A percentile compares a stretch with the other conserved stretches of the same genome.
These are phyloP conservation scores for Chaetoceros tenuissimus DNA, from an alignment of 108 stramenopile species.

Conservation along the genomic window DNA sequence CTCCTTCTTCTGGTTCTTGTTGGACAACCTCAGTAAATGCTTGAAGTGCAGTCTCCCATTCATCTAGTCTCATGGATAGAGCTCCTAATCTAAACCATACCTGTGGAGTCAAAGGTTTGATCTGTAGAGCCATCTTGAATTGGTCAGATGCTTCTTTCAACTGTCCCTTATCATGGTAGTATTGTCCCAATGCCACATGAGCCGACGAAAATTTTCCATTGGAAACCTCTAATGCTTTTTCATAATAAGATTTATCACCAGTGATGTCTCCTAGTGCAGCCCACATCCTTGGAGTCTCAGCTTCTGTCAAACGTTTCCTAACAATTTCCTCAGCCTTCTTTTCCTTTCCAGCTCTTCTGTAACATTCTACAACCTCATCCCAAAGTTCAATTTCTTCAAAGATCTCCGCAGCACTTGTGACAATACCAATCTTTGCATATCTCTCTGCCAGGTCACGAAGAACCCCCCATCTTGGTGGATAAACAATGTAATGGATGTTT, in stretches of 20 bases:
- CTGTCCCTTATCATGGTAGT: constrained; percentile 63
- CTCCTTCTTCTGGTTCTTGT: constrained; percentile 90
- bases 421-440: constrained; percentile 84
- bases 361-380: constrained; percentile 98
- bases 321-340: constrained; percentile 83
- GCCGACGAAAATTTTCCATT: constrained; percentile 79
- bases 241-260: constrained; percentile 67
- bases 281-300: constrained; percentile 86
- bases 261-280: constrained; percentile 87
- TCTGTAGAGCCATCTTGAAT: constrained; percentile 54
- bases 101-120: constrained; percentile 76
- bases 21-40: constrained; percentile 92
- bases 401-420: constrained; percentile 86
- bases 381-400: constrained; percentile 93
- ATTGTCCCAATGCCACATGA: constrained; percentile 70
- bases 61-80: constrained; percentile 77
- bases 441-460: constrained; percentile 86
- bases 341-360: constrained; percentile 78
- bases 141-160: constrained; percentile 44
- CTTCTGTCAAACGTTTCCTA: constrained; percentile 58
- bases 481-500: constrained; percentile 83
- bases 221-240: constrained; percentile 81
- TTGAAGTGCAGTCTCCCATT: constrained; percentile 73
- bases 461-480: constrained; percentile 92
- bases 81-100: constrained; percentile 92